These are phyloP conservation scores for Triangularia verruculosa DNA, from an alignment of 2,329 filamentous ascomycete species.

Conservation along the genomic window DNA sequence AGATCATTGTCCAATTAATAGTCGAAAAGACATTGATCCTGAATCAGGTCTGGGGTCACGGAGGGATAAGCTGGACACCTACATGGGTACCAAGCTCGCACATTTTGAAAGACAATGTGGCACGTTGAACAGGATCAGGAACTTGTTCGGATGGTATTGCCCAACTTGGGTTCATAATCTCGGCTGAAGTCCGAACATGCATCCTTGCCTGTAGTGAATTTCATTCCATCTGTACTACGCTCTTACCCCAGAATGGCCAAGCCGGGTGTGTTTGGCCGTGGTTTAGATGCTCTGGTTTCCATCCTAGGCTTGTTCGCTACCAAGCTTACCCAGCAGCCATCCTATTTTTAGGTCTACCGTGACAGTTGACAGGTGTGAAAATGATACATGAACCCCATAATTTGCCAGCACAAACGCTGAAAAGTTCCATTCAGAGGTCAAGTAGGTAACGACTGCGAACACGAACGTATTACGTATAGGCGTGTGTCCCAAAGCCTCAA, in stretches of 20 bases:
- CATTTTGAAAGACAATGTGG: not conserved
- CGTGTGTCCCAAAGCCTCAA: too few species aligned
- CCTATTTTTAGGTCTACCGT: not conserved
- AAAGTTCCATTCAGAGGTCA: not conserved
- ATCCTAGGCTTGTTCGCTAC: not conserved
- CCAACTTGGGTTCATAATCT: not conserved
- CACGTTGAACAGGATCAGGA: not conserved
- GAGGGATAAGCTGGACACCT: not conserved
- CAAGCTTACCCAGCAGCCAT: not conserved
- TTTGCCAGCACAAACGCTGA: not conserved
- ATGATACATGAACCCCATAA: not conserved
- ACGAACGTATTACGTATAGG: not conserved
- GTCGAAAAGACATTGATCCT: not conserved
- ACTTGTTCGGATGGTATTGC: not conserved
- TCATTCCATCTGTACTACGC: constrained; percentile 1
- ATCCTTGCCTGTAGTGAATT: not conserved
- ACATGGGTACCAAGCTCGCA: not conserved
- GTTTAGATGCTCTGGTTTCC: not conserved
- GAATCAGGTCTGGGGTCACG: not conserved
- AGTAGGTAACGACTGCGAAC: not conserved
- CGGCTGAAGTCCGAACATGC: not conserved
- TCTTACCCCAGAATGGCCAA: not conserved
- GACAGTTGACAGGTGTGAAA: not conserved
- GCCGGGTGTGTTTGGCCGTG: not conserved
- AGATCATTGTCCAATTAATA: not conserved